Base-by-base conservation (phyloP, 2,329 filamentous ascomycete species). In the Podosphaera fusca region DNA sequence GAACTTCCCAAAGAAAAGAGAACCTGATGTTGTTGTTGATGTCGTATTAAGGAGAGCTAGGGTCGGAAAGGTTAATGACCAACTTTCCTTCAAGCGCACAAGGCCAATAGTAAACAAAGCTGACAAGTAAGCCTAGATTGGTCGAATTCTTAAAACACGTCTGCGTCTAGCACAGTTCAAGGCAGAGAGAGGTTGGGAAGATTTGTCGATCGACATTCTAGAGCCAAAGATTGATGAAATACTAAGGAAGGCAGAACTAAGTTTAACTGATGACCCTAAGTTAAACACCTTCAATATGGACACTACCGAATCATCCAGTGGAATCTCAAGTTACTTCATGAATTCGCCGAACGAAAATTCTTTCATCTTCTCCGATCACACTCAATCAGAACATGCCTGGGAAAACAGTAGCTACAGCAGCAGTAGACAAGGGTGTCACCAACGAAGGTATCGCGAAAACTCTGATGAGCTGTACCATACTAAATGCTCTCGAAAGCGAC, bases 131-230 rank as follows among this genome's bases (percentile, higher is more conserved):
- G 46, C 57, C 57, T 67, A 96, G 92, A 94, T 98, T 74, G 92
- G 89, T 65, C 79, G 90, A 68, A 85, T 85, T 66, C 76, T 98
- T 57, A 89, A 96, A 72, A 88, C 94, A 73, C 87, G 90, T 61
- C 81, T 98, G 59, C 90, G 92, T 59, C 80, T 96, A 61, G 92
- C 92, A 68, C 92, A 94, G 70, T 92, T 95, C 78, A 96, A 96
- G 73, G 88, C 92, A 63, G 88, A 94, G 71, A 85, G 94, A 73
- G 89, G 89, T 68, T 94, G 88, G 82, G 85, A 95, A 71, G 86
- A 92, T 70, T 77, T 94, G 68, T 87, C 84, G 61, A 79, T 94
- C 66, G 86, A 88, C 68, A 82, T 76, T 60, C 86, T 95, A 71
- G 87, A 94, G 71, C 87, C 87, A 55, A 85, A 83, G 68, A 74